Conservation (phyloP, 805 yeast species). For the Kazachstania viticola region DNA sequence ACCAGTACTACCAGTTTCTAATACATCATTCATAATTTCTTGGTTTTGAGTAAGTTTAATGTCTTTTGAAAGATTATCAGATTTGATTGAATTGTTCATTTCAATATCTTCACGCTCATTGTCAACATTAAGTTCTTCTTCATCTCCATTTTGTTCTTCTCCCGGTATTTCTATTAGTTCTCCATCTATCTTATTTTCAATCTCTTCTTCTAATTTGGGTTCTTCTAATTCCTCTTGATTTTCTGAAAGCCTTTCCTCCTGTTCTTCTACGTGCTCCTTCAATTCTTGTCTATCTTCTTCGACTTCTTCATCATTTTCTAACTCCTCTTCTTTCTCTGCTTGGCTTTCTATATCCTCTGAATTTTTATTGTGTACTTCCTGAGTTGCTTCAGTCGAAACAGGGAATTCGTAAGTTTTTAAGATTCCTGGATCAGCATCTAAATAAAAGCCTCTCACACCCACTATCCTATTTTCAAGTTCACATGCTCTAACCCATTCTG, state of each 20-base stretch:
- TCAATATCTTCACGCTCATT: too few relatives aligned
- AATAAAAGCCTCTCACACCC: constrained; percentile 81
- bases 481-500: constrained; percentile 95
- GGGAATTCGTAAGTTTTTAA: constrained; percentile 37
- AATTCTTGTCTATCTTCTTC: not conserved
- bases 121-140: too few relatives aligned
- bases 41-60: too few relatives aligned
- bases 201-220: constrained; percentile 1
- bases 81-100: too few relatives aligned
- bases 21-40: too few relatives aligned
- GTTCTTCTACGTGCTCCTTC: constrained; percentile 1
- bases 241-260: constrained; percentile 1
- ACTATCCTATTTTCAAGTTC: constrained; percentile 79
- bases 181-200: constrained; percentile 3
- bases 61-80: too few relatives aligned
- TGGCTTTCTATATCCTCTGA: too few relatives aligned
- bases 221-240: constrained; percentile 2
- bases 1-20: too few relatives aligned
- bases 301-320: constrained; percentile 1
- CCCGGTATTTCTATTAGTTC: constrained; percentile 1
- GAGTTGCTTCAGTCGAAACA: not conserved
- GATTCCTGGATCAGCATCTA: constrained; percentile 39
- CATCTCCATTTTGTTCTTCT: constrained; percentile 3
- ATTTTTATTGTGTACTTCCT: too few relatives aligned
- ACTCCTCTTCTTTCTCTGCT: not conserved